Evolutionary conservation across 805 yeast genomes (phyloP).

Genomic region (Candida fluviatilis): DNA sequence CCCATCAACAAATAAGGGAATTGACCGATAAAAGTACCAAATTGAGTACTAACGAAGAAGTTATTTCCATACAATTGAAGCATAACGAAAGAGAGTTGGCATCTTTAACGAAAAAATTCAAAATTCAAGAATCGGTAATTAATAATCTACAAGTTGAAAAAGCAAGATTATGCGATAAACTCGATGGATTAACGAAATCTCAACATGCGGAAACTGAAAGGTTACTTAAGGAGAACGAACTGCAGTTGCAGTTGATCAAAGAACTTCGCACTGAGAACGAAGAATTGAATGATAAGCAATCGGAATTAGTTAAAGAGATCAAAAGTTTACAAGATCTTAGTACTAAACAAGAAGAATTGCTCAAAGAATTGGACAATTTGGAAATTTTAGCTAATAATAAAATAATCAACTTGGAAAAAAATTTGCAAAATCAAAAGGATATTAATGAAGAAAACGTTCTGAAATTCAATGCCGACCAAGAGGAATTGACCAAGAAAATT

Average conservation of each 20-base stretch:
- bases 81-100: constrained; percentile 25
- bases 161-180: not conserved
- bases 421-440: not conserved
- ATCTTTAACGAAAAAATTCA: constrained; percentile 20
- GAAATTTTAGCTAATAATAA: constrained; percentile 17
- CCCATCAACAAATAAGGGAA: constrained; percentile 14
- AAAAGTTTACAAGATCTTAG: constrained; percentile 8
- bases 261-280: constrained; percentile 2
- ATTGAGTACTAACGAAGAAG: constrained; percentile 16
- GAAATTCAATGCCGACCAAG: not conserved
- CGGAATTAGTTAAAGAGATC: constrained; percentile 4
- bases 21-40: constrained; percentile 12
- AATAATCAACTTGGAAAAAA: constrained; percentile 14
- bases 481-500: not conserved
- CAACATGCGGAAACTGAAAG: not conserved
- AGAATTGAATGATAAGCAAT: constrained; percentile 6
- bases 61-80: constrained; percentile 20
- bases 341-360: constrained; percentile 19
- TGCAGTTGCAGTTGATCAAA: constrained; percentile 4
- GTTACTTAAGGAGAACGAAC: constrained; percentile 1
- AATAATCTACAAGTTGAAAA: constrained; percentile 5
- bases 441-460: constrained; percentile 1
- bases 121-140: constrained; percentile 12
- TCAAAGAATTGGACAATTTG: constrained; percentile 20
- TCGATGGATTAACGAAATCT: constrained; percentile 2